Conservation (phyloP, 2,329 filamentous ascomycete genomes). For the Fulvia fulva region DNA sequence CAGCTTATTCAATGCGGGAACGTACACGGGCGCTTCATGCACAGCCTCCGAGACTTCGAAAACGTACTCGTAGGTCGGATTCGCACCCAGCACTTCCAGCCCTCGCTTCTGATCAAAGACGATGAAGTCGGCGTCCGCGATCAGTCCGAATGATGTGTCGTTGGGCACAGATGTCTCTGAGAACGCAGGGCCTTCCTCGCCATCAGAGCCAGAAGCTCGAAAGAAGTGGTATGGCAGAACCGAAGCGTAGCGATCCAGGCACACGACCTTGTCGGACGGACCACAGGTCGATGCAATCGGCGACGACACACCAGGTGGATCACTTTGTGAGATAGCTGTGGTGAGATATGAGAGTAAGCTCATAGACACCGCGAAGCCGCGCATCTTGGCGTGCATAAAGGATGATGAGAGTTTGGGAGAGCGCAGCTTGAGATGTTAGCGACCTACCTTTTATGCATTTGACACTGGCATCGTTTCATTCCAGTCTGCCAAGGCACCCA, state of each 20-base stretch:
- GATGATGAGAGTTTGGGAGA: too few species aligned
- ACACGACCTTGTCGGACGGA: conserved; percentile 10
- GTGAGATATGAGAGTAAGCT: too few species aligned
- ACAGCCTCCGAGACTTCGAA: conserved; percentile 21
- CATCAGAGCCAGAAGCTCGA: conserved; percentile 1
- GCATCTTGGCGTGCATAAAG: too few species aligned
- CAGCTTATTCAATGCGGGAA: conserved; percentile 34
- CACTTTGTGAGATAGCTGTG: neutral
- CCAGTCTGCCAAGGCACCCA: too few species aligned
- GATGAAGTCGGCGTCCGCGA: conserved; percentile 30
- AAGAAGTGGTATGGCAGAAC: conserved; percentile 19
- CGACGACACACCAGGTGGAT: neutral
- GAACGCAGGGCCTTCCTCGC: neutral
- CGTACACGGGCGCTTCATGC: conserved; percentile 45
- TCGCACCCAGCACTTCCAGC: conserved; percentile 31
- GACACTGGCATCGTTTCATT: too few species aligned
- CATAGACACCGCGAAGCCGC: too few species aligned
- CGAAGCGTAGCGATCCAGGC: conserved; percentile 20
- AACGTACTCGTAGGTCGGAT: conserved; percentile 33
- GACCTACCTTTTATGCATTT: too few species aligned
- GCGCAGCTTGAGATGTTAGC: too few species aligned
- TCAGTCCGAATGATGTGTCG: conserved; percentile 27
- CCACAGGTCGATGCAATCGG: neutral
- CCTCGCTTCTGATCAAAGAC: conserved; percentile 34
- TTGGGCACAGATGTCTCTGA: neutral